These are phyloP conservation scores for Cryoendolithus antarcticus DNA, from an alignment of 2,329 filamentous ascomycete species.

Conservation along the genomic window DNA sequence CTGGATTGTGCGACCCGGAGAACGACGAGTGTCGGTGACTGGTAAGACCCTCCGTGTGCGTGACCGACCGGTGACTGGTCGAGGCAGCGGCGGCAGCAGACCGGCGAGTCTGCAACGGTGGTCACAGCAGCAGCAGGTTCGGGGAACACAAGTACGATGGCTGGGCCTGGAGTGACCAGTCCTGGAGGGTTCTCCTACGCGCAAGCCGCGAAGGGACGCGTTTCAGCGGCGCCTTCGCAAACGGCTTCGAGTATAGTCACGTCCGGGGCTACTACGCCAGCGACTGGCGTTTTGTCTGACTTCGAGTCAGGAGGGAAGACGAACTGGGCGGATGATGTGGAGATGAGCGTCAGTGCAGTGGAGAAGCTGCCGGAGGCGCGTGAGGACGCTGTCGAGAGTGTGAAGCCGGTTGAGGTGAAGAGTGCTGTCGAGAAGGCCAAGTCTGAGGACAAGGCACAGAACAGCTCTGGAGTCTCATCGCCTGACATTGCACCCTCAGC, in stretches of 20 bases:
- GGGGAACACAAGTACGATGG: not conserved
- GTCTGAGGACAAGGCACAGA: constrained; percentile 15
- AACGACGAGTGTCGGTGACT: no score
- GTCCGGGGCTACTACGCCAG: constrained; percentile 30
- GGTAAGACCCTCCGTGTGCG: no score
- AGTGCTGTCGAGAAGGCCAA: constrained; percentile 19
- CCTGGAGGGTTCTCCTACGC: constrained; percentile 67
- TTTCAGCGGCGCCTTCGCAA: constrained; percentile 34
- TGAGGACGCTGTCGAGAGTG: constrained; percentile 10
- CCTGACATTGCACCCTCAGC: constrained; percentile 44
- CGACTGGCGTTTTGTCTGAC: constrained; percentile 26
- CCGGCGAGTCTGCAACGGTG: no score
- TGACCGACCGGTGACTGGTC: no score
- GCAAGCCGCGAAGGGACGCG: constrained; percentile 79
- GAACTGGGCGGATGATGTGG: constrained; percentile 38
- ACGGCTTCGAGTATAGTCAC: constrained; percentile 33
- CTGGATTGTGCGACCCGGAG: no score
- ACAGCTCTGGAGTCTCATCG: constrained; percentile 30
- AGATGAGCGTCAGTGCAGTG: constrained; percentile 22
- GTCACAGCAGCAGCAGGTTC: no score
- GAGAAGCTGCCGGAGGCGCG: constrained; percentile 25
- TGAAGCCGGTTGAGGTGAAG: constrained; percentile 18
- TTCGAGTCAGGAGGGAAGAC: constrained; percentile 21
- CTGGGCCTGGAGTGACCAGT: constrained; percentile 11
- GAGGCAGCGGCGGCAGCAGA: no score